phyloP scores from a whole-genome alignment of 495 filamentous ascomycete species.

The Podospora tetraspora region DNA sequence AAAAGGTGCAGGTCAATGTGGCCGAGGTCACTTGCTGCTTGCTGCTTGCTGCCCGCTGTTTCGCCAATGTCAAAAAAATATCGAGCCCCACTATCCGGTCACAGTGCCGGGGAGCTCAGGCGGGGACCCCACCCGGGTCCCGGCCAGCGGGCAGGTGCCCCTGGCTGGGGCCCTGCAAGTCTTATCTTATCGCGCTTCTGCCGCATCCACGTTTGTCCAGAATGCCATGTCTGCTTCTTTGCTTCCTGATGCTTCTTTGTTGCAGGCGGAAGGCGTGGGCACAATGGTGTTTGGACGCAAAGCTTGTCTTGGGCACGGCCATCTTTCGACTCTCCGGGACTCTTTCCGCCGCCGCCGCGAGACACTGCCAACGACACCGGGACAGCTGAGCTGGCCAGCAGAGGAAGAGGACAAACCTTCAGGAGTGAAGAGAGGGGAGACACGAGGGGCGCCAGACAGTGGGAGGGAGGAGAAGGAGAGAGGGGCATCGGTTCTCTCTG shows the following conservation, averaged over 20 bases:
- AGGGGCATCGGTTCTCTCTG: neutral
- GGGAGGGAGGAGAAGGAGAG: no score
- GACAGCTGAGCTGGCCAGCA: neutral
- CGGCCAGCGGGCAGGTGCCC: neutral
- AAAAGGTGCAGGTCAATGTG: neutral
- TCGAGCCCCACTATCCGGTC: neutral
- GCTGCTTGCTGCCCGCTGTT: neutral
- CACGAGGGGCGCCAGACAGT: neutral
- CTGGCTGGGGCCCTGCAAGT: neutral
- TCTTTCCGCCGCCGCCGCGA: neutral
- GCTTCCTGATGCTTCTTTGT: neutral
- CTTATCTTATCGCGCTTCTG: neutral
- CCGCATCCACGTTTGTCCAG: neutral
- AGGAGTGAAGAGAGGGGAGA: neutral
- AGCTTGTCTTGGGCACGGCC: neutral
- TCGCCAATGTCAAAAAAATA: slow-evolving; percentile 5
- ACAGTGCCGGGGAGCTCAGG: neutral
- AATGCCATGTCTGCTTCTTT: neutral
- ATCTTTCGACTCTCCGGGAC: neutral
- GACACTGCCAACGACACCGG: neutral
- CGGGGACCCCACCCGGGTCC: neutral
- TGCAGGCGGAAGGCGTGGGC: neutral
- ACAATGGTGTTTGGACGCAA: neutral
- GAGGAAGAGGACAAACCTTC: neutral
- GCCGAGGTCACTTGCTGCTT: neutral